Percentiles rank a stretch among this genome's conserved stretches.
Evolutionary conservation across 805 yeast species (phyloP).

Genomic region (Naumovozyma dairenensis): DNA sequence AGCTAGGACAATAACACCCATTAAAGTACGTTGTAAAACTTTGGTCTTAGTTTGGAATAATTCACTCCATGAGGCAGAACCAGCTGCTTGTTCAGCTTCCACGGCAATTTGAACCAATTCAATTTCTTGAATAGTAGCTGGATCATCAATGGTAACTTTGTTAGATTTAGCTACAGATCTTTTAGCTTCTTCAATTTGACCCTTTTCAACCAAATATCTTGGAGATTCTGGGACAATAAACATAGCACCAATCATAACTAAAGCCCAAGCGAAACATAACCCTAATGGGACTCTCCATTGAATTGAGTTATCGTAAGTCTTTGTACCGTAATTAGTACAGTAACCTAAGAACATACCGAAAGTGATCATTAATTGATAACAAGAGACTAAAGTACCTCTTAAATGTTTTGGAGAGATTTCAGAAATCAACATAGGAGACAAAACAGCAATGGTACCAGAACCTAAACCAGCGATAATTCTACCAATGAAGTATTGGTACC

Average conservation of each 20-base stretch:
- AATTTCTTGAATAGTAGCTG: conserved; percentile 46
- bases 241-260: conserved; percentile 29
- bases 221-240: conserved; percentile 64
- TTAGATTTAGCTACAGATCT: conserved; percentile 48
- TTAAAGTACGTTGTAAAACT: conserved; percentile 38
- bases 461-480: conserved; percentile 65
- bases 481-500: conserved; percentile 60
- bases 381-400: conserved; percentile 54
- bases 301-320: conserved; percentile 13
- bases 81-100: conserved; percentile 50
- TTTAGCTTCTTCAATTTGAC: conserved; percentile 52
- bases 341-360: conserved; percentile 61
- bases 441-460: conserved; percentile 65
- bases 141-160: conserved; percentile 43
- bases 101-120: conserved; percentile 50
- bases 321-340: conserved; percentile 51
- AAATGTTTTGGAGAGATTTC: conserved; percentile 27
- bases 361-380: conserved; percentile 53
- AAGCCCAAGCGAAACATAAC: conserved; percentile 35
- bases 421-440: conserved; percentile 58
- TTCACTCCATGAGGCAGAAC: conserved; percentile 56
- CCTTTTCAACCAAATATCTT: conserved; percentile 48
- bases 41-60: conserved; percentile 60
- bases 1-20: conserved; percentile 49
- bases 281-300: conserved; percentile 65